These are phyloP conservation scores for Diplodia scrobiculata DNA, from an alignment of 2,329 filamentous ascomycete species.

Conservation along the genomic window DNA sequence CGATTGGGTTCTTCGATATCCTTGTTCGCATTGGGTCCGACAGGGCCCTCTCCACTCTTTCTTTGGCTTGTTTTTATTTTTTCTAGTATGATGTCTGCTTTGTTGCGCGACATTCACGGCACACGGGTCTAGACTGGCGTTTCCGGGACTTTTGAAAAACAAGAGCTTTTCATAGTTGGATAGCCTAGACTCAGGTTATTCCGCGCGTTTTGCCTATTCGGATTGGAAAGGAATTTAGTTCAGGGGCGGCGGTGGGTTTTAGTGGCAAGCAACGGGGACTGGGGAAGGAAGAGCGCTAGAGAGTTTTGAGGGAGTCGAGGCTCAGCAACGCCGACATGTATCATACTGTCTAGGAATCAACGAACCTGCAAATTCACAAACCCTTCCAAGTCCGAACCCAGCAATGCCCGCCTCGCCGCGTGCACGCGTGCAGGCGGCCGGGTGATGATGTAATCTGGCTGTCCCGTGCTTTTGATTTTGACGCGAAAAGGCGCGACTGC, in stretches of 20 bases:
- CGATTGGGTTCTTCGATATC: slow-evolving; percentile 24
- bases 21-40: slow-evolving; percentile 20
- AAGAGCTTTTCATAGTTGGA: slow-evolving; percentile 23
- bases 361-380: slow-evolving; percentile 14
- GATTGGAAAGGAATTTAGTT: slow-evolving; percentile 18
- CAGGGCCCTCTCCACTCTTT: slow-evolving; percentile 23
- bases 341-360: slow-evolving; percentile 29
- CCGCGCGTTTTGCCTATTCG: slow-evolving; percentile 6
- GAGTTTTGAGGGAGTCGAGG: slow-evolving; percentile 22
- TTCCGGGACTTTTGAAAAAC: slow-evolving; percentile 27
- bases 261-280: slow-evolving; percentile 1
- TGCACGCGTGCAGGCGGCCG: background rate
- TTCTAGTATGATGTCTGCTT: slow-evolving; percentile 14
- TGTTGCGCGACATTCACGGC: slow-evolving; percentile 27
- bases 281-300: slow-evolving; percentile 17
- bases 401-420: background rate
- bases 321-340: slow-evolving; percentile 28
- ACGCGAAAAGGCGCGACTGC: slow-evolving; percentile 26
- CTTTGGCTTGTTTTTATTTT: background rate
- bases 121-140: slow-evolving; percentile 27
- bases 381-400: too few relatives aligned
- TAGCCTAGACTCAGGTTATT: slow-evolving; percentile 16
- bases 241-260: slow-evolving; percentile 1
- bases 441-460: slow-evolving; percentile 23
- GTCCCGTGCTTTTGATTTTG: slow-evolving; percentile 17